Evolutionary conservation across 768 basidiomycete species (phyloP).

Genomic region (Kwoniella sp.): DNA sequence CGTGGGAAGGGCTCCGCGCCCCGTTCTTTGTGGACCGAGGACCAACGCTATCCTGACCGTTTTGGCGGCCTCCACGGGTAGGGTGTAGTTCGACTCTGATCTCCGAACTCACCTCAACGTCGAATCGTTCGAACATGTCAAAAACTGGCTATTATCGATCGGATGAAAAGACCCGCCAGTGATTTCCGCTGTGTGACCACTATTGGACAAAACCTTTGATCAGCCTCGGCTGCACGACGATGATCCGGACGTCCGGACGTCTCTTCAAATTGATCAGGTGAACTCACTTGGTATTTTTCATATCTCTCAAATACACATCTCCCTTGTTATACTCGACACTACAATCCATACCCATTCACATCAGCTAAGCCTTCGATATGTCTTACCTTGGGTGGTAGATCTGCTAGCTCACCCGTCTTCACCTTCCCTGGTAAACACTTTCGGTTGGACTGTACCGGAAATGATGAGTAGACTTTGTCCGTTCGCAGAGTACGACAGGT

Average conservation of each 20-base stretch:
- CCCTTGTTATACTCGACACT: slow-evolving; percentile 71
- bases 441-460: slow-evolving; percentile 84
- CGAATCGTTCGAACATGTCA: slow-evolving; percentile 92
- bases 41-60: no score
- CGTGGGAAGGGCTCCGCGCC: no score
- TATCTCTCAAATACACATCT: slow-evolving; percentile 96
- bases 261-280: not conserved
- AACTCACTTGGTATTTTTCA: slow-evolving; percentile 94
- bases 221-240: not conserved
- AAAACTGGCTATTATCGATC: slow-evolving; percentile 75
- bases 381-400: not conserved
- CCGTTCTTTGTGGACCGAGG: no score
- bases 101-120: slow-evolving; percentile 74
- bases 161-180: slow-evolving; percentile 93
- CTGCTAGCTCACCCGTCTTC: slow-evolving; percentile 72
- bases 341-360: no score
- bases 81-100: no score
- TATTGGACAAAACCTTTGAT: slow-evolving; percentile 57
- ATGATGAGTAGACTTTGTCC: slow-evolving; percentile 82
- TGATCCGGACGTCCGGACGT: not conserved
- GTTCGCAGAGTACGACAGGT: slow-evolving; percentile 83
- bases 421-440: slow-evolving; percentile 87
- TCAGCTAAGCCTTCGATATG: not conserved
- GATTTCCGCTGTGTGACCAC: slow-evolving; percentile 91
- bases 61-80: no score